Base-by-base conservation (phyloP, 495 filamentous ascomycete species). In the Thermothielavioides terrestris region DNA sequence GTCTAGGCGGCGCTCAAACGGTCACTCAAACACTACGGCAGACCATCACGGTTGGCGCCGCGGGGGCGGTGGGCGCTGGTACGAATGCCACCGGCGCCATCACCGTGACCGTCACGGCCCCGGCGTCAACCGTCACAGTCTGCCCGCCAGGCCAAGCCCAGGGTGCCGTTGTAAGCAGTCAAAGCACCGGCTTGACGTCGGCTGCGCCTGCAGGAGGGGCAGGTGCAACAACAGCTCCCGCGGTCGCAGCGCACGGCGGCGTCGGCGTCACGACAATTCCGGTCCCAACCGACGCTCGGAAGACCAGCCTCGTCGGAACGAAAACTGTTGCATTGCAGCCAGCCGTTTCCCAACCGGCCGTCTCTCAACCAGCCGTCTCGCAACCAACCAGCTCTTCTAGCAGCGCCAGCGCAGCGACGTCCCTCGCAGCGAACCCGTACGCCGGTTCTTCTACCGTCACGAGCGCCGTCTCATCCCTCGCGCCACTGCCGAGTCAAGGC, bases 11-110 rank as follows among this genome's bases (percentile, higher is more conserved):
- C 47, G 50, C 39, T 18, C 45, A 53, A 42, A 68, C 65, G 2
- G 65, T 73, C 20, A 73, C 70, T 35, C 65, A 68, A 57, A 72
- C 69, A 4, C 40, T 70, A 12, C 45, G 50, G 28, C 54, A 60
- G 43, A 67, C 62, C 18, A 51, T 67, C 20, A 67, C 64, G 4
- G 65, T 64, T 7, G 64, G 62, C 14, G 55, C 39, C 17, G 56
- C 25, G 9, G 61, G 53, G 11, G 59, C 41, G 9, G 58, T 20
- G 10, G 55, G 49, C 12, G 36, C 34, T 1, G 62, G 43, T 15
- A 58, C 57, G 38, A 68, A 69, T 48, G 53, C 46, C 17, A 65
- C 63, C 9, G 57, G 38, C 3, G 54, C 63, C 4, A 55, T 50
- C 27, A 62, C 62, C 0, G 43, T 61, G 47, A 64, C 63, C 1